Evolutionary conservation across 805 yeast genomes (phyloP).

Genomic region (Barnettozyma sucrosica): DNA sequence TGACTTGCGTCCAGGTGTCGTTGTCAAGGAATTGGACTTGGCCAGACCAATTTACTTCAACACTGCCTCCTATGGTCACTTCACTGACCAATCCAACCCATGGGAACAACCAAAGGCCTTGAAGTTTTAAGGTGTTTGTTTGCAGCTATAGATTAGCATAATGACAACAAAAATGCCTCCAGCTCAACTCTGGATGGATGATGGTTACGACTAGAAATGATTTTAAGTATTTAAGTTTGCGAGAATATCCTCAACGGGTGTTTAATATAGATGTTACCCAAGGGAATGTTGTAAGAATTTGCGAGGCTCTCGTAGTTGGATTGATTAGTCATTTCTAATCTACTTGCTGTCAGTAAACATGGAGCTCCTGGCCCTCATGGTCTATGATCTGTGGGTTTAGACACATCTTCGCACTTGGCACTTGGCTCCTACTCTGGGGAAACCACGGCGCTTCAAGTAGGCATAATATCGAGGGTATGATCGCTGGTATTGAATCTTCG

Average conservation of each 20-base stretch:
- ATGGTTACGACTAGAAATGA: slow-evolving; percentile 8
- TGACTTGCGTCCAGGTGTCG: slow-evolving; percentile 98
- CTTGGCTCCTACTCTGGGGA: too few species aligned
- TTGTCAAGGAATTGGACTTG: slow-evolving; percentile 92
- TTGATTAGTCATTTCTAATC: too few species aligned
- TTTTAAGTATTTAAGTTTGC: neutral
- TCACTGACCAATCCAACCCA: slow-evolving; percentile 97
- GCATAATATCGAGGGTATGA: too few species aligned
- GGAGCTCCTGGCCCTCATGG: too few species aligned
- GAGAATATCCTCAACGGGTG: slow-evolving; percentile 12
- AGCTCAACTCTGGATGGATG: slow-evolving; percentile 11
- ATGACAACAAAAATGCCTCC: neutral
- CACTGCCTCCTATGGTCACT: slow-evolving; percentile 99
- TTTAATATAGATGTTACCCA: slow-evolving; percentile 3
- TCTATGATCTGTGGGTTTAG: too few species aligned
- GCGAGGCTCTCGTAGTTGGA: too few species aligned
- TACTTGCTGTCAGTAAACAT: too few species aligned
- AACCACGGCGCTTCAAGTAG: too few species aligned
- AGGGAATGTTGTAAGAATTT: neutral
- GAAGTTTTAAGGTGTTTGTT: slow-evolving; percentile 38
- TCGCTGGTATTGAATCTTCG: too few species aligned
- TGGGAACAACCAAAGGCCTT: slow-evolving; percentile 97
- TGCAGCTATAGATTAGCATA: neutral
- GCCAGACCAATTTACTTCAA: slow-evolving; percentile 99
- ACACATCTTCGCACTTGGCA: too few species aligned